These are phyloP conservation scores for Tricholomella constricta DNA, from an alignment of 768 basidiomycete species.

Conservation along the genomic window DNA sequence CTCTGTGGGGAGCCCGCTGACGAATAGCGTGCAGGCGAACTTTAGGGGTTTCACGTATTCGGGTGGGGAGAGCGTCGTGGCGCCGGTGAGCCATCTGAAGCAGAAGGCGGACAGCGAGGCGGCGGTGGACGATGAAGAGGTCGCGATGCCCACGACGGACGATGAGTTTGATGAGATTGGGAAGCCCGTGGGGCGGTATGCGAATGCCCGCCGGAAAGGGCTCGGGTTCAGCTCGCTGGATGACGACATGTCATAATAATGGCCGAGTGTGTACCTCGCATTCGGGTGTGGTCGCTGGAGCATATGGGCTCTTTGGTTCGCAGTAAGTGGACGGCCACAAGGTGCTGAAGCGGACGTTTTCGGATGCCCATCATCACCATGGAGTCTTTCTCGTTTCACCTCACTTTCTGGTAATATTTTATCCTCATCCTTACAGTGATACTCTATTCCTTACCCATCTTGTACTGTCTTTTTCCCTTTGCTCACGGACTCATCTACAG, in stretches of 20 bases:
- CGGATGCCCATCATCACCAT: slow-evolving; percentile 6
- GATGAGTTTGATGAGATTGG: slow-evolving; percentile 75
- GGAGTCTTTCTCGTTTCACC: slow-evolving; percentile 2
- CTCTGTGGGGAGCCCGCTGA: slow-evolving; percentile 67
- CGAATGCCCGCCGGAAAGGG: slow-evolving; percentile 53
- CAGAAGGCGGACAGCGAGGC: slow-evolving; percentile 57
- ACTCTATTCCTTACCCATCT: slow-evolving; percentile 3
- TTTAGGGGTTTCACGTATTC: slow-evolving; percentile 94
- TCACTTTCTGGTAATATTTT: slow-evolving; percentile 9
- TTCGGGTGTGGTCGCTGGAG: slow-evolving; percentile 15
- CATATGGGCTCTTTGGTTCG: slow-evolving; percentile 20
- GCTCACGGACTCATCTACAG: slow-evolving; percentile 13
- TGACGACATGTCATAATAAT: slow-evolving; percentile 36
- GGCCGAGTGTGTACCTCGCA: neutral
- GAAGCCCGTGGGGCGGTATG: slow-evolving; percentile 70
- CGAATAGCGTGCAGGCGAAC: slow-evolving; percentile 93
- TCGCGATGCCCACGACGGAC: slow-evolving; percentile 57
- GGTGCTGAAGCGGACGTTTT: slow-evolving; percentile 12
- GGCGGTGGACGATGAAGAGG: slow-evolving; percentile 54
- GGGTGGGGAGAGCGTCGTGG: slow-evolving; percentile 67
- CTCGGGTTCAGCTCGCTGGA: slow-evolving; percentile 43
- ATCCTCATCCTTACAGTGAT: slow-evolving; percentile 10
- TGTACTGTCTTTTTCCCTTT: slow-evolving; percentile 9
- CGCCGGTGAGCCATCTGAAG: slow-evolving; percentile 40
- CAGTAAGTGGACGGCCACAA: slow-evolving; percentile 19